Percentiles rank a stretch among this genome's conserved stretches.
These are phyloP conservation scores for Actinomortierella wolfii DNA, from an alignment of 371 early-diverging fungal species.

Conservation along the genomic window DNA sequence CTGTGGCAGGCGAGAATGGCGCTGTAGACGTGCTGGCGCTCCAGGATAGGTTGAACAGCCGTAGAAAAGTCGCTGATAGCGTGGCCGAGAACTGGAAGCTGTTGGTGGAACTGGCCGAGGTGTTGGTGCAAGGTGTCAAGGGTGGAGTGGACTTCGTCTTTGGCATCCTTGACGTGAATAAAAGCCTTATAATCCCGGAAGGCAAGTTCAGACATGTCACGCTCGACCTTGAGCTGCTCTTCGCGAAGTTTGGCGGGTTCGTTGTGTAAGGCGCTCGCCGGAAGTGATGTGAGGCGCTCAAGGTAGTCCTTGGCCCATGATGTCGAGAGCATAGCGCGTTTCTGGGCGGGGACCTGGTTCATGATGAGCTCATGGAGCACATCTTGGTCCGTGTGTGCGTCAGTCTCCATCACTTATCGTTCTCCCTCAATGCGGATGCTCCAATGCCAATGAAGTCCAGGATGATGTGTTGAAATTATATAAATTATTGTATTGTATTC, in stretches of 20 bases:
- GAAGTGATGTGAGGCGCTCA: slow-evolving; percentile 60
- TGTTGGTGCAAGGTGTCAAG: slow-evolving; percentile 58
- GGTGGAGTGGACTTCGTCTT: slow-evolving; percentile 56
- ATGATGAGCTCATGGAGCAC: slow-evolving; percentile 42
- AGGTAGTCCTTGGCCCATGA: slow-evolving; percentile 67
- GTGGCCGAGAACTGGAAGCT: slow-evolving; percentile 58
- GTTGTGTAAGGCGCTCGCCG: slow-evolving; percentile 60
- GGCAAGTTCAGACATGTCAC: slow-evolving; percentile 72
- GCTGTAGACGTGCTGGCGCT: slow-evolving; percentile 50
- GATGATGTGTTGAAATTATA: too few relatives aligned
- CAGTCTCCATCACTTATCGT: too few relatives aligned
- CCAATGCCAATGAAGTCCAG: too few relatives aligned
- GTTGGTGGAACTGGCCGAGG: slow-evolving; percentile 51
- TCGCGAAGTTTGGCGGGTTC: slow-evolving; percentile 56
- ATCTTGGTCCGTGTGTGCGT: slow-evolving; percentile 32
- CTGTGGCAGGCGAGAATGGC: slow-evolving; percentile 65
- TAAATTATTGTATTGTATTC: too few relatives aligned
- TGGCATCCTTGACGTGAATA: slow-evolving; percentile 67
- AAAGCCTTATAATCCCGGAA: slow-evolving; percentile 74
- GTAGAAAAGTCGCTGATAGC: slow-evolving; percentile 47
- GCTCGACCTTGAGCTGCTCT: slow-evolving; percentile 60
- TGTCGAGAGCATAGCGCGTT: slow-evolving; percentile 44
- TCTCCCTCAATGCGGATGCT: too few relatives aligned
- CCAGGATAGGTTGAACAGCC: slow-evolving; percentile 50
- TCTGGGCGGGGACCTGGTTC: slow-evolving; percentile 27